Evolutionary conservation across 768 basidiomycete species (phyloP).

Genomic region (Tulasnella sp.): DNA sequence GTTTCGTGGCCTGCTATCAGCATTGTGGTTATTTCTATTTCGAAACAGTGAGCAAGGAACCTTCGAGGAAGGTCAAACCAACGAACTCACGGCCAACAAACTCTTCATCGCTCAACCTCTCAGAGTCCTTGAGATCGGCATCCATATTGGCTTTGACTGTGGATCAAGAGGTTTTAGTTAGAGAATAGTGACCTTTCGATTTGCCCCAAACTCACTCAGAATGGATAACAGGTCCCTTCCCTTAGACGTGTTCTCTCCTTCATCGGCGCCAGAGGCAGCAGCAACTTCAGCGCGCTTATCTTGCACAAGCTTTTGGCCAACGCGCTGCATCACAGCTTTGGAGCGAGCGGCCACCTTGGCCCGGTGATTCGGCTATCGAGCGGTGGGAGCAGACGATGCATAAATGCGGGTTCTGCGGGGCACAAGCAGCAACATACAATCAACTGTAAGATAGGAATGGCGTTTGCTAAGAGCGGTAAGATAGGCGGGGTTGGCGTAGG

Average conservation of each 20-base stretch:
- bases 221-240: conserved; percentile 14
- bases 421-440: background rate
- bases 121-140: conserved; percentile 51
- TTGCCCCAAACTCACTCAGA: background rate
- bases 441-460: background rate
- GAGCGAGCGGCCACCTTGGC: background rate
- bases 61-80: background rate
- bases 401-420: background rate
- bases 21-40: conserved; percentile 57
- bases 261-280: background rate
- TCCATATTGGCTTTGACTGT: conserved; percentile 58
- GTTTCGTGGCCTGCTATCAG: conserved; percentile 59
- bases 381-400: background rate
- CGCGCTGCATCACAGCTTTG: conserved; percentile 3
- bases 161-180: background rate
- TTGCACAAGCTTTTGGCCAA: conserved; percentile 1
- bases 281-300: background rate
- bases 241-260: background rate
- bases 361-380: conserved; percentile 5
- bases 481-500: background rate
- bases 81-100: conserved; percentile 50
- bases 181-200: background rate
- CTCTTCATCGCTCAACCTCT: conserved; percentile 58
- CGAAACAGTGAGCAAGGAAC: background rate
- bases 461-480: background rate